Conservation (phyloP, 2,329 filamentous ascomycete species). For the Aspergillus pseudoterreus region DNA sequence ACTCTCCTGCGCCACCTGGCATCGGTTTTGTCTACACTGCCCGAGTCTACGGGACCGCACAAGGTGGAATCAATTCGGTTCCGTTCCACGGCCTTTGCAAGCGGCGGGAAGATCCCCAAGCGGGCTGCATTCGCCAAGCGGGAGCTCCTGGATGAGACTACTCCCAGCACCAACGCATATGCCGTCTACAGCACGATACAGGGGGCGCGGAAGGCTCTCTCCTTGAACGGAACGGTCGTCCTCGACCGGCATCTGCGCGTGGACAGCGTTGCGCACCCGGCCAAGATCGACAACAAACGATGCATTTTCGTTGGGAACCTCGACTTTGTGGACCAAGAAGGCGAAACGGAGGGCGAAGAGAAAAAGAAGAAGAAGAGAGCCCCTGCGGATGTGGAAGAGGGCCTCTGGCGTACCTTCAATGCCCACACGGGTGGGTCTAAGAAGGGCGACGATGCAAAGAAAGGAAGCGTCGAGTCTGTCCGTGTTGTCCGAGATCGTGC, state of each 20-base stretch:
- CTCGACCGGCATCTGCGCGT: slow-evolving; percentile 86
- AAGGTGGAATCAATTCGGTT: slow-evolving; percentile 90
- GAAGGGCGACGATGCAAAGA: slow-evolving; percentile 41
- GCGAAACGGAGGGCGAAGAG: slow-evolving; percentile 57
- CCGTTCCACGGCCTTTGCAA: slow-evolving; percentile 83
- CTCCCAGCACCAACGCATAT: slow-evolving; percentile 91
- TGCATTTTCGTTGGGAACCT: slow-evolving; percentile 97
- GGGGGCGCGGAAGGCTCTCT: slow-evolving; percentile 72
- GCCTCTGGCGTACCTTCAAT: slow-evolving; percentile 50
- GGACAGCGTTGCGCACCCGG: slow-evolving; percentile 85
- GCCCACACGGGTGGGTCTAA: slow-evolving; percentile 28
- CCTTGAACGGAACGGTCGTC: slow-evolving; percentile 78
- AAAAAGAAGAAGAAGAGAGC: slow-evolving; percentile 68
- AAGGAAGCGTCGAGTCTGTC: slow-evolving; percentile 85
- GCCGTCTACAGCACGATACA: slow-evolving; percentile 75
- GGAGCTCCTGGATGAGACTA: slow-evolving; percentile 84
- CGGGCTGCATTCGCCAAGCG: slow-evolving; percentile 92
- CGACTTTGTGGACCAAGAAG: slow-evolving; percentile 92
- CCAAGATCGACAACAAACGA: slow-evolving; percentile 75
- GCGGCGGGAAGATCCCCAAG: slow-evolving; percentile 69
- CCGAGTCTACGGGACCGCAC: slow-evolving; percentile 52
- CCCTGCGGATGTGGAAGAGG: slow-evolving; percentile 86
- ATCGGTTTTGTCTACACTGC: slow-evolving; percentile 63
- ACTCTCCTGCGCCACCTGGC: slow-evolving; percentile 70
- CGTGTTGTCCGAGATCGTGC: slow-evolving; percentile 84